Conservation (phyloP, 1,139 yeast genomes). For the Blastobotrys raffinosifermentans region DNA sequence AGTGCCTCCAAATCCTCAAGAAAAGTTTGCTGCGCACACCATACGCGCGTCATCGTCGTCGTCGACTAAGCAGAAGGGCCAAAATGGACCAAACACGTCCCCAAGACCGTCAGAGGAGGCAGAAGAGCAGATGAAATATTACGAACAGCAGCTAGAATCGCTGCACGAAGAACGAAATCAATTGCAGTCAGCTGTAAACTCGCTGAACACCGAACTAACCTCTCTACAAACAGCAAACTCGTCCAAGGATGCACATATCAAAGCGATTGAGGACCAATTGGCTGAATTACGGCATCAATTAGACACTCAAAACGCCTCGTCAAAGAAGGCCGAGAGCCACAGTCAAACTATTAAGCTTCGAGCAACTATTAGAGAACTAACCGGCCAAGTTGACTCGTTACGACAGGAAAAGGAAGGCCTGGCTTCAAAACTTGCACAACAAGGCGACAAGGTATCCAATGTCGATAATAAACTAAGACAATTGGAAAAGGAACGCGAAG, state of each 20-base stretch:
- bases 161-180: slow-evolving; percentile 11
- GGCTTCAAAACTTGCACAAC: too few relatives aligned
- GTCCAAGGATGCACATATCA: slow-evolving; percentile 13
- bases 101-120: slow-evolving; percentile 7
- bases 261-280: slow-evolving; percentile 15
- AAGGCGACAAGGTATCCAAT: too few relatives aligned
- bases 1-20: not conserved
- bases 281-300: not conserved
- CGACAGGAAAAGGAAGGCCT: not conserved
- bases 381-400: not conserved
- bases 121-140: slow-evolving; percentile 14
- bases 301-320: not conserved
- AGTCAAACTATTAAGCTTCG: too few relatives aligned
- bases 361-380: not conserved
- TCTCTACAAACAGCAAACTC: slow-evolving; percentile 12
- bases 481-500: too few relatives aligned
- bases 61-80: not conserved
- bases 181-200: slow-evolving; percentile 9
- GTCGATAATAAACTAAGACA: too few relatives aligned
- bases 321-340: too few relatives aligned
- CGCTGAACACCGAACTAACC: slow-evolving; percentile 10
- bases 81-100: not conserved
- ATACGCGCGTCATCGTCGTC: not conserved
- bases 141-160: slow-evolving; percentile 12
- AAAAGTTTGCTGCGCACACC: slow-evolving; percentile 1